These are phyloP conservation scores for Geranium incanum DNA, from an alignment of 441 rosid species.

Conservation along the genomic window DNA sequence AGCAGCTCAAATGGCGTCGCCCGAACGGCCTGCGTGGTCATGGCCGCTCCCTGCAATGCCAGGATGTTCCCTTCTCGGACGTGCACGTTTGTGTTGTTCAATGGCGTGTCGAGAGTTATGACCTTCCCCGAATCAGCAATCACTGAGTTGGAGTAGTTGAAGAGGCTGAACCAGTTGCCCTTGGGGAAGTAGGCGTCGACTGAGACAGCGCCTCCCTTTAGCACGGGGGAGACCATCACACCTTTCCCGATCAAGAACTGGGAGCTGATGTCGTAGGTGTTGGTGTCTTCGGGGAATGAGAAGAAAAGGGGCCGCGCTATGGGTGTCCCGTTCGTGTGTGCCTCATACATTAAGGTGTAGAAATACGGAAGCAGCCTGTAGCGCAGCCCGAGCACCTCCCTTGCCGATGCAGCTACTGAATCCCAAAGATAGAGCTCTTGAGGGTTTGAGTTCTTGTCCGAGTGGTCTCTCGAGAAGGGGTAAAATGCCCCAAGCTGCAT, in stretches of 20 bases:
- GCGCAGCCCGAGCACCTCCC: conserved; percentile 57
- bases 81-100: conserved; percentile 53
- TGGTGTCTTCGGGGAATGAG: conserved; percentile 47
- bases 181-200: conserved; percentile 2
- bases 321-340: conserved; percentile 47
- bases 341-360: conserved; percentile 58
- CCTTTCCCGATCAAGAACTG: conserved; percentile 7
- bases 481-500: conserved; percentile 71
- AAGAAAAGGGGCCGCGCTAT: conserved; percentile 70
- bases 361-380: conserved; percentile 53
- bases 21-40: conserved; percentile 56
- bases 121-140: conserved; percentile 27
- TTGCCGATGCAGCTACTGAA: conserved; percentile 58
- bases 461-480: conserved; percentile 73
- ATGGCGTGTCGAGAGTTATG: conserved; percentile 39
- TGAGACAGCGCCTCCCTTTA: not conserved
- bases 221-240: conserved; percentile 5
- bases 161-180: not conserved
- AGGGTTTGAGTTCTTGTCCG: conserved; percentile 16
- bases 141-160: not conserved
- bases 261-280: conserved; percentile 38
- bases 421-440: conserved; percentile 75
- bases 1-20: conserved; percentile 46
- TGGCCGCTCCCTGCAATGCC: conserved; percentile 67
- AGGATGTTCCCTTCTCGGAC: conserved; percentile 53